phyloP scores from a whole-genome alignment of 306 rosid species.

The Prunus dulcis region DNA sequence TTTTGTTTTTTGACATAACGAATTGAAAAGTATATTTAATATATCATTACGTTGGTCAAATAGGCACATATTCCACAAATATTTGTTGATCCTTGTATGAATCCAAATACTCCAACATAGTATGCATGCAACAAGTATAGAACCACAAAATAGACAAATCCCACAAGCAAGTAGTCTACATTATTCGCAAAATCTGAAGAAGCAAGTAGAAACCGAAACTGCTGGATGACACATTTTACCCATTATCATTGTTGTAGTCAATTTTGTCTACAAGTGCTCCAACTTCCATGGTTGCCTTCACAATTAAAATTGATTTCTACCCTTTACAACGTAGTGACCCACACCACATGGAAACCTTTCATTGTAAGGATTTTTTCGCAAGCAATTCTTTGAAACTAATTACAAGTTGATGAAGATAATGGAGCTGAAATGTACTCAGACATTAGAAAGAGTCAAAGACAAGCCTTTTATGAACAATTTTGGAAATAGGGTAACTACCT shows the following conservation, averaged over 20 bases:
- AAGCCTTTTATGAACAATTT: background rate
- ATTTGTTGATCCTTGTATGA: too few relatives aligned
- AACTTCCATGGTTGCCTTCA: background rate
- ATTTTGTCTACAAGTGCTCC: background rate
- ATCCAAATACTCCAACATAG: too few relatives aligned
- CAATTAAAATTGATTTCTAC: too few relatives aligned
- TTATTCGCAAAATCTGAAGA: background rate
- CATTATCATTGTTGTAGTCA: background rate
- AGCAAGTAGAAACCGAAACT: too few relatives aligned
- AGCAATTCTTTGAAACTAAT: background rate
- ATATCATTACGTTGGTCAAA: too few relatives aligned
- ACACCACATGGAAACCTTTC: too few relatives aligned
- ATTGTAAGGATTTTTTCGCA: background rate
- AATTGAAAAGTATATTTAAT: too few relatives aligned
- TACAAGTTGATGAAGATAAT: background rate
- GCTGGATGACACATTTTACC: background rate
- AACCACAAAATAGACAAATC: background rate
- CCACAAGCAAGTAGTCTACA: background rate
- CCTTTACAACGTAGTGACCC: too few relatives aligned
- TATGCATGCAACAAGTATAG: too few relatives aligned
- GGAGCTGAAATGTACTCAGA: background rate
- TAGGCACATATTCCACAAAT: too few relatives aligned
- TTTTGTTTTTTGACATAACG: too few relatives aligned
- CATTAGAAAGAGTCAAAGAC: background rate
- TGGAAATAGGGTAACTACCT: constrained; percentile 30